phyloP scores from a whole-genome alignment of 148 eudicot genomes.

The Oxyria digyna region DNA sequence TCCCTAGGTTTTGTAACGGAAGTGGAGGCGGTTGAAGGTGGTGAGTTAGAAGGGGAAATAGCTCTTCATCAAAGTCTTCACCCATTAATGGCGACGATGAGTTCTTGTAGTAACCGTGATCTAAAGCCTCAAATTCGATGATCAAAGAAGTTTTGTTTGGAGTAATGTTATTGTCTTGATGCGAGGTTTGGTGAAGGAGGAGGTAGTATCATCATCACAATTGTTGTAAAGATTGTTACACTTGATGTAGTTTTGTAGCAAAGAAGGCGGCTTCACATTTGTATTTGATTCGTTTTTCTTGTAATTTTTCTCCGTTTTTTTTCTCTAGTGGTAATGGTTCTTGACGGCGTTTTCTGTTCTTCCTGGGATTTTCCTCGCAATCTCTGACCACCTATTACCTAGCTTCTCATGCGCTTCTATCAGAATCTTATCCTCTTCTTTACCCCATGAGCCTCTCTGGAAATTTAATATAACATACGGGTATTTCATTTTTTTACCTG shows the following conservation, averaged over 20 bases:
- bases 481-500: no score
- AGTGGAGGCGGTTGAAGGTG: neutral
- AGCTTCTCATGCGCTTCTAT: slow-evolving; percentile 12
- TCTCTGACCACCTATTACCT: slow-evolving; percentile 23
- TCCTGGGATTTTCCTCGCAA: slow-evolving; percentile 17
- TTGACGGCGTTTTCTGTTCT: slow-evolving; percentile 23
- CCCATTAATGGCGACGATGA: neutral
- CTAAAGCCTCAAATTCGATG: neutral
- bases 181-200: neutral
- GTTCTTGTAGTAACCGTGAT: neutral
- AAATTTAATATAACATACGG: no score
- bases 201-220: neutral
- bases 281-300: slow-evolving; percentile 12
- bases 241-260: slow-evolving; percentile 47
- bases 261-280: slow-evolving; percentile 12
- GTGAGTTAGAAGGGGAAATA: neutral
- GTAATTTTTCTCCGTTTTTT: slow-evolving; percentile 22
- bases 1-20: neutral
- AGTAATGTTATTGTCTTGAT: neutral
- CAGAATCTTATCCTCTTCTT: slow-evolving; percentile 22
- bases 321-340: slow-evolving; percentile 26
- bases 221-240: slow-evolving; percentile 9
- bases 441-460: slow-evolving; percentile 10
- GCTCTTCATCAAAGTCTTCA: neutral
- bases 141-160: neutral